Percentiles rank a stretch among this genome's conserved stretches.
Conservation (phyloP, 805 yeast genomes). For the Saccharomycopsis babjevae region DNA sequence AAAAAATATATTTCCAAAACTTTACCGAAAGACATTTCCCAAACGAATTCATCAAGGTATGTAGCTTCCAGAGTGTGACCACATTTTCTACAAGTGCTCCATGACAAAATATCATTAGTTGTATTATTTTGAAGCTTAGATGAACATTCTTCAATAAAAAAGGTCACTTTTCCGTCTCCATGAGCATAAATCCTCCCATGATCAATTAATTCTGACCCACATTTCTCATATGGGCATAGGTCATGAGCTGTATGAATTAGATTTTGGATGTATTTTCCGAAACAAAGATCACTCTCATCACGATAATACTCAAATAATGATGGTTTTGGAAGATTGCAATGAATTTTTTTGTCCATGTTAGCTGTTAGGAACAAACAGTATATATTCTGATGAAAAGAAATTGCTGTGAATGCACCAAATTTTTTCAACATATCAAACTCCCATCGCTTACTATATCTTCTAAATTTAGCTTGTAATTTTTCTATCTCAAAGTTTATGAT, state of each 20-base stretch:
- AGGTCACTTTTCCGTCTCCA: slow-evolving; percentile 74
- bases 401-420: slow-evolving; percentile 48
- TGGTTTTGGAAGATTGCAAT: slow-evolving; percentile 86
- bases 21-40: slow-evolving; percentile 90
- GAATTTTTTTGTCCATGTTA: slow-evolving; percentile 74
- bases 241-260: slow-evolving; percentile 56
- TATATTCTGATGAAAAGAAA: slow-evolving; percentile 68
- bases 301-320: slow-evolving; percentile 79
- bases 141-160: slow-evolving; percentile 53
- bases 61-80: slow-evolving; percentile 62
- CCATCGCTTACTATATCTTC: slow-evolving; percentile 47
- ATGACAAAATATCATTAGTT: slow-evolving; percentile 52
- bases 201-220: slow-evolving; percentile 58
- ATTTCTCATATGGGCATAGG: slow-evolving; percentile 62
- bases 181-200: slow-evolving; percentile 86
- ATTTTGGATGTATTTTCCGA: slow-evolving; percentile 84
- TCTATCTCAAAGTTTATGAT: slow-evolving; percentile 16
- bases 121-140: slow-evolving; percentile 35
- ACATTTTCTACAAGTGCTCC: slow-evolving; percentile 87
- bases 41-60: slow-evolving; percentile 77
- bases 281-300: slow-evolving; percentile 70
- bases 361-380: slow-evolving; percentile 74
- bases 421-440: slow-evolving; percentile 30
- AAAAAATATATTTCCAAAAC: slow-evolving; percentile 81
- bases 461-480: slow-evolving; percentile 25